Evolutionary conservation across 75 land plant genomes (phyloP).

Genomic region (Adiantum capillusveneris): DNA sequence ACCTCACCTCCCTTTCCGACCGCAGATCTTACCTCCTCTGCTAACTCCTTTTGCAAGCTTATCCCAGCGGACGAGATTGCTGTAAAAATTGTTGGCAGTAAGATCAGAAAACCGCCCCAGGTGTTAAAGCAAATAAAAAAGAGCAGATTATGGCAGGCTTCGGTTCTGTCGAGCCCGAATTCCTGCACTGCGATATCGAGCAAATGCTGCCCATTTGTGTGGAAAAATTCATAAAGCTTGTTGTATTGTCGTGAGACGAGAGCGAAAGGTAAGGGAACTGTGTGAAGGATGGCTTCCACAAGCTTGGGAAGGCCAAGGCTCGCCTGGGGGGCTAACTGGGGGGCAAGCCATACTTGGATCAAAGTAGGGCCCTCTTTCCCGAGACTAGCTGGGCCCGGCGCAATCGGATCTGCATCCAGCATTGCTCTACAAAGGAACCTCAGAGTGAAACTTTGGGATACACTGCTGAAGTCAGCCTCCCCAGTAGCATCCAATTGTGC

Average conservation of each 20-base stretch:
- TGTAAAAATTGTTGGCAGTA: constrained; percentile 25
- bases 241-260: too few relatives aligned
- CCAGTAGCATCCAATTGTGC: constrained; percentile 5
- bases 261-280: too few relatives aligned
- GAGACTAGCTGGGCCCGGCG: constrained; percentile 20
- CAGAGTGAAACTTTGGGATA: too few relatives aligned
- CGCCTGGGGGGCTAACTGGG: too few relatives aligned
- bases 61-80: constrained; percentile 13
- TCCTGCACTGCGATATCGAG: too few relatives aligned
- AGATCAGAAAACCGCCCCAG: constrained; percentile 27
- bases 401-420: constrained; percentile 35
- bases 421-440: constrained; percentile 7
- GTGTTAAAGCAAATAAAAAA: constrained; percentile 48
- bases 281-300: too few relatives aligned
- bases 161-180: too few relatives aligned
- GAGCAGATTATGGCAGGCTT: constrained; percentile 40
- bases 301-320: too few relatives aligned
- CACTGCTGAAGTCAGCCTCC: too few relatives aligned
- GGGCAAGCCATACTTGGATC: constrained; percentile 42
- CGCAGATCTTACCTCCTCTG: constrained; percentile 19
- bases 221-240: too few relatives aligned
- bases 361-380: constrained; percentile 23
- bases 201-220: too few relatives aligned
- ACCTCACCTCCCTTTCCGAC: constrained; percentile 16
- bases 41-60: constrained; percentile 9